These are phyloP conservation scores for Laetiporus sulphureus DNA, from an alignment of 1,284 basidiomycete genomes.

Conservation along the genomic window DNA sequence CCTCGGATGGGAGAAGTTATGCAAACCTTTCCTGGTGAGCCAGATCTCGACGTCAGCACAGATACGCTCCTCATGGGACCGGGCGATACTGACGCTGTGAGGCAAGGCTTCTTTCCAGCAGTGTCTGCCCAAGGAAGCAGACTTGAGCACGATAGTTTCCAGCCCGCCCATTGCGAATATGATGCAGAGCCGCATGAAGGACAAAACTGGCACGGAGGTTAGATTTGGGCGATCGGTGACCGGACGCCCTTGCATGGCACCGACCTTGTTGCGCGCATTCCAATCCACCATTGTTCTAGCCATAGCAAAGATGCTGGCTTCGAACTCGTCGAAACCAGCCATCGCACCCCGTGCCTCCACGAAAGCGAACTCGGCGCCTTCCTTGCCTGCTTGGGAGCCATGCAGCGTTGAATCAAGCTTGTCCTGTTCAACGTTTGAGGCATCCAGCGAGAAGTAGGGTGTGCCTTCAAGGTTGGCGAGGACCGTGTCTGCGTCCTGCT, in stretches of 20 bases:
- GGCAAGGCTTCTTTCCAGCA: constrained; percentile 54
- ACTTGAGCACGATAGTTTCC: constrained; percentile 83
- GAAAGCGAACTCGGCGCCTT: constrained; percentile 46
- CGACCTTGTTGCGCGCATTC: constrained; percentile 80
- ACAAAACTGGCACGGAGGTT: constrained; percentile 77
- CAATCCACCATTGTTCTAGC: constrained; percentile 83
- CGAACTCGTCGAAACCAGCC: constrained; percentile 44
- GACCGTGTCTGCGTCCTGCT: constrained; percentile 28
- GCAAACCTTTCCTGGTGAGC: constrained; percentile 60
- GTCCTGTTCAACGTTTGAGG: constrained; percentile 44
- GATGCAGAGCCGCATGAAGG: constrained; percentile 78
- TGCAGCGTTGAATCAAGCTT: constrained; percentile 40
- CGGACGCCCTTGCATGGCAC: too few species aligned
- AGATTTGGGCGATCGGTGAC: too few species aligned
- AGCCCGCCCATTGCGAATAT: constrained; percentile 91
- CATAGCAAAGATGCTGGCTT: constrained; percentile 69
- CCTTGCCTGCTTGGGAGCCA: constrained; percentile 29
- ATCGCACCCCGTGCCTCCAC: constrained; percentile 63
- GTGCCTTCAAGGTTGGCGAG: constrained; percentile 62
- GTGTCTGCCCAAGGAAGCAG: constrained; percentile 67
- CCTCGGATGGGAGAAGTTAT: constrained; percentile 84
- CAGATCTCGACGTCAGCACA: too few species aligned
- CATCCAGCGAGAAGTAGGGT: constrained; percentile 78
- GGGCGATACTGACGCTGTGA: constrained; percentile 55
- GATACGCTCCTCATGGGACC: too few species aligned